A percentile compares a stretch with the other conserved stretches of the same genome.
phyloP scores from a whole-genome alignment of 2,329 filamentous ascomycete species.

The Orbilia blumenaviensis region DNA sequence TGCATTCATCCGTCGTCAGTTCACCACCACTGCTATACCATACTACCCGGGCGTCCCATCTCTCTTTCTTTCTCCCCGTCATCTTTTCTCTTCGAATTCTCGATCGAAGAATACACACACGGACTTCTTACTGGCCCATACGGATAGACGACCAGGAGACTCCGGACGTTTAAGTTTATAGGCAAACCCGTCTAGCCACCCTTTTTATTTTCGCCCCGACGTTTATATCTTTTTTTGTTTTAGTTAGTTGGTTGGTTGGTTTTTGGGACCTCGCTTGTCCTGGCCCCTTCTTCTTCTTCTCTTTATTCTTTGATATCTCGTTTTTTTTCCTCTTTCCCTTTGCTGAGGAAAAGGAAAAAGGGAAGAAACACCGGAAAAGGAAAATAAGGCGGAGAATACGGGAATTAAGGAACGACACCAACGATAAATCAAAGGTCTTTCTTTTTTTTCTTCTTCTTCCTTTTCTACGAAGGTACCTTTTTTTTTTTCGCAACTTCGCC shows the following conservation, averaged over 20 bases:
- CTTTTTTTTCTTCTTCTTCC: not conserved
- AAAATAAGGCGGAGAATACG: slow-evolving; percentile 51
- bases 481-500: not conserved
- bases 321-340: not conserved
- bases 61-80: slow-evolving; percentile 1
- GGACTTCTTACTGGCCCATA: not conserved
- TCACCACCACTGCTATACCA: slow-evolving; percentile 6
- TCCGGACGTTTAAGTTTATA: too few species aligned
- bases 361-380: slow-evolving; percentile 34
- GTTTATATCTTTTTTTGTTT: not conserved
- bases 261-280: slow-evolving; percentile 19
- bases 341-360: slow-evolving; percentile 5
- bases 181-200: too few species aligned
- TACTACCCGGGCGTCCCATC: slow-evolving; percentile 18
- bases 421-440: slow-evolving; percentile 27
- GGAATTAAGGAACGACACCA: slow-evolving; percentile 44
- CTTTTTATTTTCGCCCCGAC: too few species aligned
- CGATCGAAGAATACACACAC: not conserved
- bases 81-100: not conserved
- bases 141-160: slow-evolving; percentile 20
- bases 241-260: not conserved
- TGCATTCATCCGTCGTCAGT: slow-evolving; percentile 33
- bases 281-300: not conserved
- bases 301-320: slow-evolving; percentile 12
- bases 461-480: not conserved